A percentile compares a stretch with the other conserved stretches of the same genome.
Evolutionary conservation across 2,329 filamentous ascomycete genomes (phyloP).

Genomic region (Fusarium sulawesiense): DNA sequence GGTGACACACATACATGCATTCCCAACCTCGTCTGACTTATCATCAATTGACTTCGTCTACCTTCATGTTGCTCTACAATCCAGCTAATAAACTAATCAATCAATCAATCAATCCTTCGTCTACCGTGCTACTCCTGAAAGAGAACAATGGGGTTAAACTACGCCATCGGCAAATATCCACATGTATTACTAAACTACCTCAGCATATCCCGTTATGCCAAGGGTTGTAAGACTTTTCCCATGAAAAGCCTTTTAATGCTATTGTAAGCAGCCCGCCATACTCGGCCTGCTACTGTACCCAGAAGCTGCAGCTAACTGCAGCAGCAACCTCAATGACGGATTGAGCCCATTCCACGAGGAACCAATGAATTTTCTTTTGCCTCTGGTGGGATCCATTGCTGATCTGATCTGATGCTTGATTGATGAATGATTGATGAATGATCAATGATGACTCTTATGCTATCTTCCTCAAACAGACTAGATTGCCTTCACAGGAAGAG

Average conservation of each 20-base stretch:
- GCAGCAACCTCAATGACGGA: slow-evolving; percentile 1
- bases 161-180: slow-evolving; percentile 18
- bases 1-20: slow-evolving; percentile 11
- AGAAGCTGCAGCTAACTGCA: neutral
- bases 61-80: slow-evolving; percentile 1
- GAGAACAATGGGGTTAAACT: neutral
- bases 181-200: slow-evolving; percentile 22
- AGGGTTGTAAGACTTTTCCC: neutral
- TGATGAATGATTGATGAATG: slow-evolving; percentile 6
- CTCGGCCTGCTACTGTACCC: slow-evolving; percentile 20
- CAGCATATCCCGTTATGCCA: slow-evolving; percentile 23
- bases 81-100: slow-evolving; percentile 2
- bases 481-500: neutral
- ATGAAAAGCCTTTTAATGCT: slow-evolving; percentile 22
- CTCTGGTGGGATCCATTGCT: slow-evolving; percentile 4
- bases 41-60: slow-evolving; percentile 2
- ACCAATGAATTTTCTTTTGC: slow-evolving; percentile 12
- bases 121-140: neutral
- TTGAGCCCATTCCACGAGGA: neutral
- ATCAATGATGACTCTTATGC: slow-evolving; percentile 44
- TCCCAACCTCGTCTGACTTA: slow-evolving; percentile 15
- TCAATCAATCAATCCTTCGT: neutral
- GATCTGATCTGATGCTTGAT: neutral
- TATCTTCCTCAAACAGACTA: slow-evolving; percentile 11
- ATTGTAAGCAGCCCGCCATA: slow-evolving; percentile 37